Evolutionary conservation across 2,329 filamentous ascomycete species (phyloP).

Genomic region (Tolypocladium cylindrosporum): DNA sequence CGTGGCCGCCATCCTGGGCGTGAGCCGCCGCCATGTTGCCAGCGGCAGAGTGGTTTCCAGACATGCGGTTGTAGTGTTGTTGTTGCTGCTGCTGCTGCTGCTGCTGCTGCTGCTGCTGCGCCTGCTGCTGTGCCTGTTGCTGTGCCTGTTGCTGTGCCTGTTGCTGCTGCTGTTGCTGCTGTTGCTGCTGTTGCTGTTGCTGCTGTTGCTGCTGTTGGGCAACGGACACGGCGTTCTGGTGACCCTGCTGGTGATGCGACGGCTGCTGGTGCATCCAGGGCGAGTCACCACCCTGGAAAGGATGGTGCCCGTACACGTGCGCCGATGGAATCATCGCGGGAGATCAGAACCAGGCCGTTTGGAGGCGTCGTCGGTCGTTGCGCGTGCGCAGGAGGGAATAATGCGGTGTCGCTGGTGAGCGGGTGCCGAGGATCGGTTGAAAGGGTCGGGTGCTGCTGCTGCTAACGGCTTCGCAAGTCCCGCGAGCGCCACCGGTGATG

Average conservation of each 20-base stretch:
- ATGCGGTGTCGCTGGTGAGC: not conserved
- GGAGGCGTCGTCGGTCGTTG: not conserved
- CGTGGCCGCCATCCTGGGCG: constrained; percentile 45
- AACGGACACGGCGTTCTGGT: constrained; percentile 41
- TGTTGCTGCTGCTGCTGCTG: constrained; percentile 41
- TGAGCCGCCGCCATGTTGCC: constrained; percentile 34
- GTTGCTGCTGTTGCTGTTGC: constrained; percentile 28
- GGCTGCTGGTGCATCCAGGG: constrained; percentile 60
- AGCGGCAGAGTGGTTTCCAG: constrained; percentile 50
- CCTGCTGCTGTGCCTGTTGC: constrained; percentile 22
- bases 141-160: constrained; percentile 25
- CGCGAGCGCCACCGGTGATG: not conserved
- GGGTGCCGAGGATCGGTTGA: not conserved
- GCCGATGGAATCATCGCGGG: constrained; percentile 51
- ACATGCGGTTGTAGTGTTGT: constrained; percentile 65
- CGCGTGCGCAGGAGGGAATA: not conserved
- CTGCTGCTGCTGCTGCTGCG: constrained; percentile 29
- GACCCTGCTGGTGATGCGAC: constrained; percentile 48
- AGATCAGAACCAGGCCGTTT: not conserved
- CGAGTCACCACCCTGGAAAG: constrained; percentile 52
- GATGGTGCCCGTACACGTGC: constrained; percentile 59
- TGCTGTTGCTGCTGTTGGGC: constrained; percentile 36
- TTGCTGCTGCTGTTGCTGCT: constrained; percentile 33
- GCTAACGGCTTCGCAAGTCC: not conserved
- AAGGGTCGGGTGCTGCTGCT: not conserved